Evolutionary conservation across 305 asterid genomes (phyloP).

Genomic region (Fraxinus xanthoxyloides): DNA sequence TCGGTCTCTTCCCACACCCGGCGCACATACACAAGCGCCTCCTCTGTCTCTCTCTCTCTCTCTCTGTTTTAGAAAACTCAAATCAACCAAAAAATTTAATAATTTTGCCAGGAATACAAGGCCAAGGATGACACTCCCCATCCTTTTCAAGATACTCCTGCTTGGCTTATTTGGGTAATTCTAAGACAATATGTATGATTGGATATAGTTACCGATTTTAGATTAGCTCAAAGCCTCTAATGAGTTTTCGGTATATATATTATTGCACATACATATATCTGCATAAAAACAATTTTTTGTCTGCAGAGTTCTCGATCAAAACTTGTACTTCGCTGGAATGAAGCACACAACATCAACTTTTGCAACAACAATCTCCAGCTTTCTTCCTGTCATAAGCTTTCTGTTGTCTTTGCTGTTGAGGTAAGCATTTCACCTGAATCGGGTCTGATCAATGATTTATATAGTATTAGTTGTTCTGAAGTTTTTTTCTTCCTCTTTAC

Average conservation of each 20-base stretch:
- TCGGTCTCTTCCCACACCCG: constrained; percentile 25
- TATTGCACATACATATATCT: neutral
- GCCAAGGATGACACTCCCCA: constrained; percentile 55
- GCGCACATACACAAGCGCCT: neutral
- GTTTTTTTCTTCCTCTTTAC: too few species aligned
- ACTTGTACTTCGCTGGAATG: constrained; percentile 62
- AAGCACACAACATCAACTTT: constrained; percentile 63
- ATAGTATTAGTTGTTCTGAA: too few species aligned
- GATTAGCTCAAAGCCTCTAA: neutral
- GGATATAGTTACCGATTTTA: neutral
- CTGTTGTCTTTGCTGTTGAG: too few species aligned
- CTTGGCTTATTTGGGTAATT: constrained; percentile 63
- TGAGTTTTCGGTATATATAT: neutral
- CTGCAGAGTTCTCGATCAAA: constrained; percentile 62
- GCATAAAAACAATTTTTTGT: neutral
- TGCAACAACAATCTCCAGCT: constrained; percentile 13
- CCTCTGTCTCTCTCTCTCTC: too few species aligned
- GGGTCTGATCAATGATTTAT: too few species aligned
- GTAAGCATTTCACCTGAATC: too few species aligned
- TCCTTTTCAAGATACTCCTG: constrained; percentile 52
- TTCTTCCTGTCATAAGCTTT: too few species aligned
- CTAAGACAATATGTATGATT: neutral
- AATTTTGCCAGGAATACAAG: constrained; percentile 55
- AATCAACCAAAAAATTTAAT: neutral
- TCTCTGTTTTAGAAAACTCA: neutral